Conservation (phyloP, 495 filamentous ascomycete species). For the Xylaria curta region DNA sequence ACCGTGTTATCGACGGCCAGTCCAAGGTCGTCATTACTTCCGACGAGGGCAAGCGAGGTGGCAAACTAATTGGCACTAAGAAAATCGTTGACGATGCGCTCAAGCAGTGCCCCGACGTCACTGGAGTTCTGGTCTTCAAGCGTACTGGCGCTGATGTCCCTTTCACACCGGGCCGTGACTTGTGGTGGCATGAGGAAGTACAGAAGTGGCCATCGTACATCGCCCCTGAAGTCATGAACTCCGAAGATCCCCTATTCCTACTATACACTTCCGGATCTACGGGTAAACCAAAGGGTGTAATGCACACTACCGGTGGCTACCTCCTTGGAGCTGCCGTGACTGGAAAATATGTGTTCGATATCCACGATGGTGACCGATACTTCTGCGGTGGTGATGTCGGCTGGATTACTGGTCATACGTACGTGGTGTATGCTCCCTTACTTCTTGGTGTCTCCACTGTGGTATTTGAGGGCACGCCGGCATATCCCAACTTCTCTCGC, state of each 20-base stretch:
- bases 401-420: constrained; percentile 99
- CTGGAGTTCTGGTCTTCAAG: constrained; percentile 87
- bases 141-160: constrained; percentile 94
- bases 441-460: constrained; percentile 92
- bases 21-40: constrained; percentile 94
- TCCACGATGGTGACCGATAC: constrained; percentile 89
- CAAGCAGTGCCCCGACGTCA: constrained; percentile 93
- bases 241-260: constrained; percentile 96
- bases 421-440: constrained; percentile 96
- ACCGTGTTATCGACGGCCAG: constrained; percentile 89
- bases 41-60: constrained; percentile 96
- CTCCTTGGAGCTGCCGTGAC: constrained; percentile 90
- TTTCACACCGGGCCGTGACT: constrained; percentile 85
- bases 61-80: constrained; percentile 98
- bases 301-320: constrained; percentile 97
- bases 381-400: constrained; percentile 99
- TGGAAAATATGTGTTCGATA: constrained; percentile 98
- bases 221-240: constrained; percentile 82
- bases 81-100: constrained; percentile 99
- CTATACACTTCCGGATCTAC: constrained; percentile 98
- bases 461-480: constrained; percentile 98
- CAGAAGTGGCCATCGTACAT: constrained; percentile 94
- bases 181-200: constrained; percentile 98
- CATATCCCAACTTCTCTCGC: constrained; percentile 95
- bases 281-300: constrained; percentile 97